These are phyloP conservation scores for Spinacia oleracea DNA, from an alignment of 179 eudicot species.

Conservation along the genomic window DNA sequence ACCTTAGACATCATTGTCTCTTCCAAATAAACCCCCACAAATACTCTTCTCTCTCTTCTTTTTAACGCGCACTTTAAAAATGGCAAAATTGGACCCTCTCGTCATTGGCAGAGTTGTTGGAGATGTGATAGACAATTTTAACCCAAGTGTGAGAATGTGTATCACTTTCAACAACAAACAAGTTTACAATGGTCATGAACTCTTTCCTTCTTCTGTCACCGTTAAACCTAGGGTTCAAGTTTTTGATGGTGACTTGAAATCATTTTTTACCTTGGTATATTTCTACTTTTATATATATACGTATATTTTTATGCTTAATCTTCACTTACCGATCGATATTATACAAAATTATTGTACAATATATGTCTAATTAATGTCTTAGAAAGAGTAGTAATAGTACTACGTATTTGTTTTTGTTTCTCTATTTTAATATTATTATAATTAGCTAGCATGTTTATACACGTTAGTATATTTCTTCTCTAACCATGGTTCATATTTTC, in stretches of 20 bases:
- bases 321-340: no score
- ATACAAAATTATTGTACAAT: no score
- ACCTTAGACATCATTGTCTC: conserved; percentile 10
- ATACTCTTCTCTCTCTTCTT: background rate
- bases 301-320: no score
- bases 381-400: no score
- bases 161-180: conserved; percentile 49
- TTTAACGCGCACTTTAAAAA: background rate
- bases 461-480: background rate
- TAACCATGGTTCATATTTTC: background rate
- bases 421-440: background rate
- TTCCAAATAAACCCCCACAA: conserved; percentile 9
- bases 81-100: conserved; percentile 49
- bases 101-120: conserved; percentile 75
- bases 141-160: conserved; percentile 47
- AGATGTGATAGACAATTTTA: conserved; percentile 74
- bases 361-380: no score
- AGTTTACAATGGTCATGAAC: conserved; percentile 66
- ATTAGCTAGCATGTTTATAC: background rate
- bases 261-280: conserved; percentile 68
- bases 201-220: conserved; percentile 55
- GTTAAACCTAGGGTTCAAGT: conserved; percentile 56
- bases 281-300: no score
- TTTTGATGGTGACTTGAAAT: conserved; percentile 60
- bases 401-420: no score